These are phyloP conservation scores for Pleurotus platypus DNA, from an alignment of 768 basidiomycete genomes.

Conservation along the genomic window DNA sequence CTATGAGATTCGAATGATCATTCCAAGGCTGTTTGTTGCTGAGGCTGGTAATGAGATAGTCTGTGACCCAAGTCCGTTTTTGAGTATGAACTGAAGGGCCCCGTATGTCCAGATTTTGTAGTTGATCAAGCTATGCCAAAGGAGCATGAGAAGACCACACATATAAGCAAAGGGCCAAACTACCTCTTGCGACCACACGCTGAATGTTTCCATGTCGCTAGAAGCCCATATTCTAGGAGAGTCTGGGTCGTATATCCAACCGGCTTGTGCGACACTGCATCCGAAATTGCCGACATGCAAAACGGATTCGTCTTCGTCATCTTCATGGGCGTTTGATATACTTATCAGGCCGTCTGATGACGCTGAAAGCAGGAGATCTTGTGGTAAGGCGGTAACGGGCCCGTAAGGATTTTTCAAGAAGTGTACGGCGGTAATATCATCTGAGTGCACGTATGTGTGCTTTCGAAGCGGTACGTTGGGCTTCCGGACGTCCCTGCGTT, in stretches of 20 bases:
- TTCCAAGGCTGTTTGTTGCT: slow-evolving; percentile 19
- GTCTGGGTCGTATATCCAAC: slow-evolving; percentile 46
- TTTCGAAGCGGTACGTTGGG: slow-evolving; percentile 63
- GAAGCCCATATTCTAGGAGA: slow-evolving; percentile 66
- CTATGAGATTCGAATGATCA: slow-evolving; percentile 32
- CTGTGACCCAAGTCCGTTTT: slow-evolving; percentile 68
- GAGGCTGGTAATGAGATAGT: slow-evolving; percentile 65
- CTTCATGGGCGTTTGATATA: slow-evolving; percentile 65
- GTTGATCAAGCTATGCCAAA: slow-evolving; percentile 50
- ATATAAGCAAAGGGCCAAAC: not conserved
- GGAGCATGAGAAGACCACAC: not conserved
- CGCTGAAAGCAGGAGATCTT: slow-evolving; percentile 60
- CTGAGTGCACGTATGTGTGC: slow-evolving; percentile 89
- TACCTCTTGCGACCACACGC: slow-evolving; percentile 77
- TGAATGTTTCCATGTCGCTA: slow-evolving; percentile 95
- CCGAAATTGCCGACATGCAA: slow-evolving; percentile 84
- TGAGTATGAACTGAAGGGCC: slow-evolving; percentile 56
- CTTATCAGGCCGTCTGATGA: slow-evolving; percentile 84
- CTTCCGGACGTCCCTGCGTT: slow-evolving; percentile 77
- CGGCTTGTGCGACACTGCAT: slow-evolving; percentile 74
- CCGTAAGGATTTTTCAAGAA: slow-evolving; percentile 39
- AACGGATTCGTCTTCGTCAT: slow-evolving; percentile 86
- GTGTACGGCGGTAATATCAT: slow-evolving; percentile 81
- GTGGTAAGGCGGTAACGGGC: slow-evolving; percentile 9
- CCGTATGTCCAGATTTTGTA: slow-evolving; percentile 60